A percentile compares a stretch with the other conserved stretches of the same genome.
Conservation (phyloP, 345 rosid genomes). For the Gossypium rotundifolium region DNA sequence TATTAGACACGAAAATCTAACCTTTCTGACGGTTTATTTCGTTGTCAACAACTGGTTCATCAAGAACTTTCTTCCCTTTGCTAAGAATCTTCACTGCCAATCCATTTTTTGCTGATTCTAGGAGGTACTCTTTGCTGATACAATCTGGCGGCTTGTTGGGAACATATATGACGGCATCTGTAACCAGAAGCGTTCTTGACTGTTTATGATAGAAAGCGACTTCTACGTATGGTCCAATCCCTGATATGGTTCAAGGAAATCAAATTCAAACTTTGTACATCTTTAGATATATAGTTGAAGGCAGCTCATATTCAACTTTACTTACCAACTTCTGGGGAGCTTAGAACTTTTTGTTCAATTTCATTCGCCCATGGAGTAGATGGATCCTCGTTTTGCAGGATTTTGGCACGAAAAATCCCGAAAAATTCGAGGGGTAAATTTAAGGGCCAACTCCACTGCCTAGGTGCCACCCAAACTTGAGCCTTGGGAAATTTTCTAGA, state of each 20-base stretch:
- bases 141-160: constrained; percentile 74
- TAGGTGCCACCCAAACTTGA: constrained; percentile 91
- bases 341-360: constrained; percentile 83
- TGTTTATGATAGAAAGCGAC: constrained; percentile 88
- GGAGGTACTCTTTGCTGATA: constrained; percentile 64
- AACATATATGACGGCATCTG: constrained; percentile 88
- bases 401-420: constrained; percentile 82
- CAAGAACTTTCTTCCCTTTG: constrained; percentile 75
- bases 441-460: constrained; percentile 99
- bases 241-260: constrained; percentile 30
- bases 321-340: constrained; percentile 97
- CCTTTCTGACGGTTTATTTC: constrained; percentile 68
- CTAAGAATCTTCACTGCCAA: constrained; percentile 90
- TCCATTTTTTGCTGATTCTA: constrained; percentile 91
- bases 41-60: constrained; percentile 81
- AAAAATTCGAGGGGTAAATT: constrained; percentile 89
- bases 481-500: constrained; percentile 91
- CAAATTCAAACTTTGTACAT: neutral
- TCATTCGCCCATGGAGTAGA: constrained; percentile 88
- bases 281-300: neutral
- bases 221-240: constrained; percentile 92
- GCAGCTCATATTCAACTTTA: neutral
- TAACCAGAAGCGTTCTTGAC: constrained; percentile 76
- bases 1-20: constrained; percentile 15
- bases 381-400: constrained; percentile 59